Percentiles rank a stretch among this genome's conserved stretches.
These are phyloP conservation scores for Eucalyptus regnans DNA, from an alignment of 345 rosid species.

Conservation along the genomic window DNA sequence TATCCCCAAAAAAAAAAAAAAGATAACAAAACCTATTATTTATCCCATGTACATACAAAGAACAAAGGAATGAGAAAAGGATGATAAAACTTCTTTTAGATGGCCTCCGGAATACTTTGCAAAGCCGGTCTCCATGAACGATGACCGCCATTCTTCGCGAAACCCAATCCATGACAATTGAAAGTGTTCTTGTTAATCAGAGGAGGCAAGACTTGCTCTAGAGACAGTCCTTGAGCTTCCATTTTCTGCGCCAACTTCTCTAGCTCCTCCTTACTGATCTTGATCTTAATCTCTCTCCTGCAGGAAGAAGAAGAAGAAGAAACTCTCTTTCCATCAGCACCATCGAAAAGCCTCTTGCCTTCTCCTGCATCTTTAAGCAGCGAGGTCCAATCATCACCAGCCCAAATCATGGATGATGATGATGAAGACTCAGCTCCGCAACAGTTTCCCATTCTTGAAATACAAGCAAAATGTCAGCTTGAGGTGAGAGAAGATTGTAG, in stretches of 20 bases:
- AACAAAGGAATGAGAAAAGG: not conserved
- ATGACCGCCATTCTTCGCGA: not conserved
- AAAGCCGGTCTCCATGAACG: not conserved
- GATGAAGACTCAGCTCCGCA: not conserved
- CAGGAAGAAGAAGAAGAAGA: not conserved
- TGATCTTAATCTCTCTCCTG: not conserved
- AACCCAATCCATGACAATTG: not conserved
- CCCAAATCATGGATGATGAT: constrained; percentile 7
- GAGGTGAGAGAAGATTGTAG: not conserved
- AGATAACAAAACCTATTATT: not conserved
- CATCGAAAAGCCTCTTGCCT: not conserved
- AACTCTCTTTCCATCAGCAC: not conserved
- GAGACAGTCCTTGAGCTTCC: not conserved
- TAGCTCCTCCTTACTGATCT: not conserved
- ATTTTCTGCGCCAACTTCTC: not conserved
- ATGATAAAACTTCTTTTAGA: not conserved
- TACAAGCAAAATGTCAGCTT: not conserved
- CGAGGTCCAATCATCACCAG: constrained; percentile 29
- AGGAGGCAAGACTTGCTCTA: not conserved
- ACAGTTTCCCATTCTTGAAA: constrained; percentile 36
- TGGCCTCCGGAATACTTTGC: not conserved
- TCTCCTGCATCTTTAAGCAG: not conserved
- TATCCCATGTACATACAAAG: not conserved
- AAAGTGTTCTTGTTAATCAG: not conserved
- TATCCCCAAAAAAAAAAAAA: not conserved